Evolutionary conservation across 768 basidiomycete species (phyloP), one percentile per base, ranked within the genome.

Genomic region (Aureoboletus auriporus): DNA sequence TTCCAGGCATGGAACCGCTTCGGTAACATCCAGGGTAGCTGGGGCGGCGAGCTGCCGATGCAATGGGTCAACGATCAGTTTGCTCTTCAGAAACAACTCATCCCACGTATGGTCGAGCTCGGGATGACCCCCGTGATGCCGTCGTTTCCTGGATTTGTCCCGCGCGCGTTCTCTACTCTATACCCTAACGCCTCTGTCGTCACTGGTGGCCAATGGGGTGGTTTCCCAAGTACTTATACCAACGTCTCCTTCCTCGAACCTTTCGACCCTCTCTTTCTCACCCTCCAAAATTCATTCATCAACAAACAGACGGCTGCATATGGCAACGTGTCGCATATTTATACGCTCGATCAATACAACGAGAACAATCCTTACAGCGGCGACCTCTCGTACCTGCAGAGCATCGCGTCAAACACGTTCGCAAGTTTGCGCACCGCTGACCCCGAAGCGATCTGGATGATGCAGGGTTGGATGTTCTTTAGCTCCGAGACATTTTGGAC

Each of bases 401-500:
- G 54, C 42, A 59, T 73, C 42, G 57, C 71, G 6, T 60, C 63
- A 14, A 58, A 45, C 44, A 72, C 70, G 10, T 66, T 71, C 37
- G 59, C 66, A 5, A 68, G 68, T 49, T 54, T 74, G 27, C 69
- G 65, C 5, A 66, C 64, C 2, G 69, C 69, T 9, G 72, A 74
- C 39, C 66, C 72, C 2, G 61, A 71, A 35, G 71, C 72, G 7
- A 44, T 67, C 12, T 73, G 71, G 72, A 59, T 74, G 48, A 67
- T 73, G 66, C 72, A 74, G 34, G 72, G 70, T 12, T 74, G 72
- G 72, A 53, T 73, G 44, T 72, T 73, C 58, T 72, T 66, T 51
- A 60, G 58, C 39, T 59, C 57, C 38, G 56, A 59, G 29, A 27
- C 61, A 1, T 74, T 72, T 56, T 74, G 72, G 72, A 72, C 68